These are phyloP conservation scores for Fomitopsis palustris DNA, from an alignment of 1,284 basidiomycete genomes.

Conservation along the genomic window DNA sequence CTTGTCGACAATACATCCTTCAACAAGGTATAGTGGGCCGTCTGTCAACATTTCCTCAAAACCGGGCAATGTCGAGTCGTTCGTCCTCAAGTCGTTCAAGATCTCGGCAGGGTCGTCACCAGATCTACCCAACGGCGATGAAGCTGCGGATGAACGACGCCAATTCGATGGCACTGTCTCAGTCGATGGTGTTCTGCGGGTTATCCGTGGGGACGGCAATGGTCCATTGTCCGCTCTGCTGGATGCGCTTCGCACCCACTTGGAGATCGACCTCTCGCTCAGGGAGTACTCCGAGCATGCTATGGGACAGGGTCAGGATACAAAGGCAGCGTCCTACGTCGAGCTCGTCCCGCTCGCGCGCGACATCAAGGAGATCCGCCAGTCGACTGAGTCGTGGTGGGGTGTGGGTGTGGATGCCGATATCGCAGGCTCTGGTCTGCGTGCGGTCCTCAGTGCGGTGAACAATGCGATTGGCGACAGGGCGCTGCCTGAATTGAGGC, in stretches of 20 bases:
- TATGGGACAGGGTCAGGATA: slow-evolving; percentile 79
- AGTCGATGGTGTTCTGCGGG: slow-evolving; percentile 80
- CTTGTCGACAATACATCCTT: no score
- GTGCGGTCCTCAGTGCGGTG: slow-evolving; percentile 88
- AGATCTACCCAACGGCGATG: slow-evolving; percentile 42
- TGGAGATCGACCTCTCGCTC: slow-evolving; percentile 82
- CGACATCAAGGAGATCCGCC: slow-evolving; percentile 52
- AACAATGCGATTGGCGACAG: slow-evolving; percentile 76
- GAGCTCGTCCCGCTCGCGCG: slow-evolving; percentile 76
- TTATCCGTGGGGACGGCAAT: slow-evolving; percentile 90
- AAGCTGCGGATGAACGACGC: slow-evolving; percentile 58
- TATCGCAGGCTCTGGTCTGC: slow-evolving; percentile 89
- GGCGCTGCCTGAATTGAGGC: slow-evolving; percentile 66
- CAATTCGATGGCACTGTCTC: slow-evolving; percentile 84
- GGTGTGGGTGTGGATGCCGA: slow-evolving; percentile 95
- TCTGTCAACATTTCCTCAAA: no score
- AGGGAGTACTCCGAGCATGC: slow-evolving; percentile 95
- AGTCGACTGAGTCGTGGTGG: slow-evolving; percentile 79
- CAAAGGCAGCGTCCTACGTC: slow-evolving; percentile 93
- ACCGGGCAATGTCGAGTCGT: no score
- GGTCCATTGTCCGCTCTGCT: slow-evolving; percentile 94
- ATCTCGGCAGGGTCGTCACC: slow-evolving; percentile 60
- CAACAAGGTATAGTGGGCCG: no score
- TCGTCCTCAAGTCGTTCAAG: slow-evolving; percentile 82
- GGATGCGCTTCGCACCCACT: slow-evolving; percentile 81